Percentiles rank a stretch among this genome's conserved stretches.
These are phyloP conservation scores for Rhododendron henanense DNA, from an alignment of 148 eudicot species.

Conservation along the genomic window DNA sequence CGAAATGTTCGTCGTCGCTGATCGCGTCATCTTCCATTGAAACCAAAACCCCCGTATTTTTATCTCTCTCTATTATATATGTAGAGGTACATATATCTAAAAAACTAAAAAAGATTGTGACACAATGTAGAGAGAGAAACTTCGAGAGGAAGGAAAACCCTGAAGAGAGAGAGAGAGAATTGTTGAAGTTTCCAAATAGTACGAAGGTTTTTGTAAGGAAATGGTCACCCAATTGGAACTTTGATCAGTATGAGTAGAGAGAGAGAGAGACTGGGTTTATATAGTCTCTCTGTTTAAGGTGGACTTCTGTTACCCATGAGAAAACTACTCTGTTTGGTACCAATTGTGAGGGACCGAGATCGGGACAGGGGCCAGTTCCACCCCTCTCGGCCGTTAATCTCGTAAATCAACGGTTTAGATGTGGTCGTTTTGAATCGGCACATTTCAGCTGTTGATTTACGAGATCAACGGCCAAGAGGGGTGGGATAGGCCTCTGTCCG, in stretches of 20 bases:
- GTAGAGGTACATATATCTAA: background rate
- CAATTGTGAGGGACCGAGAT: no score
- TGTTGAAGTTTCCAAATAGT: background rate
- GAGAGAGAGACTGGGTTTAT: background rate
- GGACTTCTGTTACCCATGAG: background rate
- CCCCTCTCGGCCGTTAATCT: no score
- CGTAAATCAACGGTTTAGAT: no score
- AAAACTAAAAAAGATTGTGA: background rate
- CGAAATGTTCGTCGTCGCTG: slow-evolving; percentile 32
- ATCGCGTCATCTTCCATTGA: slow-evolving; percentile 35
- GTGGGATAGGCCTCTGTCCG: no score
- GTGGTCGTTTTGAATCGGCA: no score
- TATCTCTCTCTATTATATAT: background rate
- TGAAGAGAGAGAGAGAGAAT: background rate
- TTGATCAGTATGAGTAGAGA: background rate
- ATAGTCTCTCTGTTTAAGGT: background rate
- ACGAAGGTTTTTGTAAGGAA: background rate
- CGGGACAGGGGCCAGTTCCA: no score
- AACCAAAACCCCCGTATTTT: background rate
- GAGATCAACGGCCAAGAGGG: no score
- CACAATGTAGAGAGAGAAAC: background rate
- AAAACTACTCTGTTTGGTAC: no score
- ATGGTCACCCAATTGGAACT: background rate
- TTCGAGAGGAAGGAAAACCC: background rate
- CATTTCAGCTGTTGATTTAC: no score